Evolutionary conservation across 2,329 filamentous ascomycete genomes (phyloP), one percentile per base, ranked within the genome.

Genomic region (Thermothelomyces thermophilus): DNA sequence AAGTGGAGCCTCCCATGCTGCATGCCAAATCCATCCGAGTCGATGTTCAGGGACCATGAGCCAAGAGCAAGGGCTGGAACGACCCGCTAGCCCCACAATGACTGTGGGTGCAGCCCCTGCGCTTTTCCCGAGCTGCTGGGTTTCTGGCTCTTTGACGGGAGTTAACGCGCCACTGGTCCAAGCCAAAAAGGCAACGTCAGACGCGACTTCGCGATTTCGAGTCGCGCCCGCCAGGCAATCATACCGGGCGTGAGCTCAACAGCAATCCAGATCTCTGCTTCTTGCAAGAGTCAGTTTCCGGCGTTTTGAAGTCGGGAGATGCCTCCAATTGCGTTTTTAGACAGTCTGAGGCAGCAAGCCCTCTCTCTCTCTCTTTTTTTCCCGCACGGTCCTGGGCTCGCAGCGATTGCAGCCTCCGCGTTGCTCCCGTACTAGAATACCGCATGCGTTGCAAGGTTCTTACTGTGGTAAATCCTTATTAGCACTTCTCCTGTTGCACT

Each of bases 11-110:
- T 33, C 19, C 8, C 28, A 26, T 26, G 24, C 5, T 5, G 9
- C 3, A 30, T 20, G 36, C 46, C 42, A 33, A 40, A 40, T 46
- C 36, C 22, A 31, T 44, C 36, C 28, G 46, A 41, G 33, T 20
- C 19, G 26, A 46, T 37, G 44, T 48, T 22, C 33, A 41, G 44
- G 44, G 40, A 30, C 39, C 36, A 31, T 13, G 35, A 28, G 36
- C 28, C 43, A n/a, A 31, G 19, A 46, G 22, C 54, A 54, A 43
- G 56, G 56, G 49, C 47, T 56, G 42, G 50, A 55, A 52, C 52
- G 42, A 55, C 30, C 54, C 49, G 44, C 42, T 44, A 17, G 48
- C 48, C 42, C 47, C 46, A 51, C 50, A 31, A 20, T 11, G 43
- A 42, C 41, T 39, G 51, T 50, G 53, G 55, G 16, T 24, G 40